phyloP scores from a whole-genome alignment of 345 rosid species.

The Jatropha curcas region DNA sequence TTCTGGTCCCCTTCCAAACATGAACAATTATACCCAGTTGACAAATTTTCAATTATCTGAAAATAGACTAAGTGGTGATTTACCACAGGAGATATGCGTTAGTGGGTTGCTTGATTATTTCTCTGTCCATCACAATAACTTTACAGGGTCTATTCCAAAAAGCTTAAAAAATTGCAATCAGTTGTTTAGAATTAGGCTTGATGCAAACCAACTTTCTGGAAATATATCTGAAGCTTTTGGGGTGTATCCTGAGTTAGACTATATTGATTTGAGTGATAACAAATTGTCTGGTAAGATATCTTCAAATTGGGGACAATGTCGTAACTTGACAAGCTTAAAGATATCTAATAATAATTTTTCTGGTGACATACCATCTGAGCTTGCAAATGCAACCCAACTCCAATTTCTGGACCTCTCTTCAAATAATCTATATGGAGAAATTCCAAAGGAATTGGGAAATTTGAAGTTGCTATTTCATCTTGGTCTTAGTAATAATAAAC shows the following conservation, averaged over 20 bases:
- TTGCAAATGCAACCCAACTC: background rate
- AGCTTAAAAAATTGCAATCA: background rate
- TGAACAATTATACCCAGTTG: background rate
- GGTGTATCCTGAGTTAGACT: background rate
- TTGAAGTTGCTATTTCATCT: background rate
- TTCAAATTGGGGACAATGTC: background rate
- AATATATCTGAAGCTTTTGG: background rate
- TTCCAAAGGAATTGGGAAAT: conserved; percentile 7
- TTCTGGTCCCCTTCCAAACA: background rate
- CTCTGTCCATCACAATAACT: background rate
- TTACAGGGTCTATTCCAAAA: background rate
- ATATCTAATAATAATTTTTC: background rate
- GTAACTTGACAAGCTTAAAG: background rate
- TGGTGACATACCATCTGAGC: background rate
- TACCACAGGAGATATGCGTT: background rate
- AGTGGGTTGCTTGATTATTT: background rate
- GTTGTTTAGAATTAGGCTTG: background rate
- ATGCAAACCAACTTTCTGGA: background rate
- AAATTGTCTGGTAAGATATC: conserved; percentile 13
- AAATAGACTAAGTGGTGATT: background rate
- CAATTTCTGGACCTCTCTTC: conserved; percentile 8
- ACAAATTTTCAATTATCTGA: background rate
- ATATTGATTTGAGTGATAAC: background rate
- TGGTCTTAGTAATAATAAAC: background rate
- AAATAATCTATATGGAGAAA: conserved; percentile 3